Evolutionary conservation across 306 rosid species (phyloP), one percentile per base, ranked within the genome.

Genomic region (Pterocarpus santalinus): DNA sequence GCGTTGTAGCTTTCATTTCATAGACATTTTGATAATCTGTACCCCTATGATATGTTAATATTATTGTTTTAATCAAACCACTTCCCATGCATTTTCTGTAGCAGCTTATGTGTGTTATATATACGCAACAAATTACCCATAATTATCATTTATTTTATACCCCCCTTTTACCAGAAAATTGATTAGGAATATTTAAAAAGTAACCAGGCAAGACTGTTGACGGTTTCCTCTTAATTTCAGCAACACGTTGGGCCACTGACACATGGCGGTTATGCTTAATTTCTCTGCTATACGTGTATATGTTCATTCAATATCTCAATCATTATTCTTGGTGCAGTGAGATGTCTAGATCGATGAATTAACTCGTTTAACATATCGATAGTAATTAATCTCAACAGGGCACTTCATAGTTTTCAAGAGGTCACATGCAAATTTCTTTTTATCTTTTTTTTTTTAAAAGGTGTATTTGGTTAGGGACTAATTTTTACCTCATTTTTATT

Each of bases 81-180:
- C 28, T 22, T 22, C 28, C 28, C 5, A 38, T 38, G 41, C 41
- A 38, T 38, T 38, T 38, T 38, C 41, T 38, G 41, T 38, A 38
- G 5, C 41, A 38, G 5, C 41, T 0, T 22, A 22, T 22, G 28
- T 22, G 28, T 22, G 0, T 0, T 22, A 22, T 22, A 1, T 22
- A 22, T 22, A 22, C 28, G 28, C 28, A 22, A 22, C 28, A 22
- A 22, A 22, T 22, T 22, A 22, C 0, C 28, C 28, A 22, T 22
- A 22, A 22, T 22, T 22, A 71, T 52, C 32, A 33, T 52, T 1
- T 8, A 52, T 3, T 71, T 52, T n/a, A 41, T 51, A 32, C 46
- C 75, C 62, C 30, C 2, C 46, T 14, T 70, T 72, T 15, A 51
- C 3, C 47, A 3, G 28, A 71, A 49, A 69, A n/a, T 71, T 71